Evolutionary conservation across 2,329 filamentous ascomycete genomes (phyloP).

Genomic region (Macrophomina phaseolina): DNA sequence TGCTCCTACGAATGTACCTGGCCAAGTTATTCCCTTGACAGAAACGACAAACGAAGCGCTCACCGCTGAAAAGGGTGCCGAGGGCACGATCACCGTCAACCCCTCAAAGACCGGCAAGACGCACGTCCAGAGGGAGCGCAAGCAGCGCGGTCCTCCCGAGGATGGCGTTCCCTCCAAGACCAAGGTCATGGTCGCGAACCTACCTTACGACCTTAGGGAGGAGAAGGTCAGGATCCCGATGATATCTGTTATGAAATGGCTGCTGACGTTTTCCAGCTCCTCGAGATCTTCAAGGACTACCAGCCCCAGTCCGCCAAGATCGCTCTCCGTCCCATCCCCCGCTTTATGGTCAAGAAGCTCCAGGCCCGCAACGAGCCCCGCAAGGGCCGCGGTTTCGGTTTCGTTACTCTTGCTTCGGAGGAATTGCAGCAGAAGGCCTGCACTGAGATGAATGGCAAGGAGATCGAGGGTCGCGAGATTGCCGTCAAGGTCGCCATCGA

Average conservation of each 20-base stretch:
- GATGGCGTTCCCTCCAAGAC: conserved; percentile 98
- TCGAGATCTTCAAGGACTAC: conserved; percentile 95
- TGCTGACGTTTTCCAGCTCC: conserved; percentile 68
- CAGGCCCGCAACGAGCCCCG: conserved; percentile 96
- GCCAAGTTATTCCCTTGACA: conserved; percentile 56
- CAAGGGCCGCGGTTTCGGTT: conserved; percentile 99
- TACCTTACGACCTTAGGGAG: conserved; percentile 97
- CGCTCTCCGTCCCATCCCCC: conserved; percentile 94
- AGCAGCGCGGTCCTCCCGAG: conserved; percentile 93
- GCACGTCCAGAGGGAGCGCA: conserved; percentile 63
- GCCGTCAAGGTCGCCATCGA: conserved; percentile 99
- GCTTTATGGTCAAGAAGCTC: conserved; percentile 99
- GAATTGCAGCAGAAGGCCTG: conserved; percentile 98
- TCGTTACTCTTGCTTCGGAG: conserved; percentile 94
- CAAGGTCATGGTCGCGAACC: conserved; percentile 99
- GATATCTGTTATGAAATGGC: neutral
- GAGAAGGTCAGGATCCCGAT: conserved; percentile 73
- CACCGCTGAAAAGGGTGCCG: conserved; percentile 59
- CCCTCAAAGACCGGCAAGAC: conserved; percentile 49
- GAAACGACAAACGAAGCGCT: conserved; percentile 60
- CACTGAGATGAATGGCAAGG: conserved; percentile 98
- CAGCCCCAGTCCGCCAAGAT: conserved; percentile 96
- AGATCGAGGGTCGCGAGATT: conserved; percentile 98
- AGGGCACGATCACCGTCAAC: conserved; percentile 50
- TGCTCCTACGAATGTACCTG: conserved; percentile 57